Base-by-base conservation (phyloP, 2,329 filamentous ascomycete species). In the Cadophora gregata region DNA sequence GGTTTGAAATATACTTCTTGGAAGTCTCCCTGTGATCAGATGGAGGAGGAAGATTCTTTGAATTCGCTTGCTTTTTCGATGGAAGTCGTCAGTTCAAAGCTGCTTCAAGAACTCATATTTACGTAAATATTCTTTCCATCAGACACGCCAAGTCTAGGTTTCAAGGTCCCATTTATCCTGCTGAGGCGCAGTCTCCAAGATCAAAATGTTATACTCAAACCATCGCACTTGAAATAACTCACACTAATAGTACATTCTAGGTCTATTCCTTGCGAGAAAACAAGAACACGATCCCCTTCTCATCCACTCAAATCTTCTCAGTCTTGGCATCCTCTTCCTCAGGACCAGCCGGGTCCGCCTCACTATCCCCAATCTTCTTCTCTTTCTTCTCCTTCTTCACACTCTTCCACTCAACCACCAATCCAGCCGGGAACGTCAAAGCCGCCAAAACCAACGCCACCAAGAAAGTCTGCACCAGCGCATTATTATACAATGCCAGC, bases 401-500 rank as follows among this genome's bases (percentile, higher is more conserved):
- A 24, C 51, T 65, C 29, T 53, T 69, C 85, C 85, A 88, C 75
- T 87, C 81, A 50, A 88, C 80, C 25, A 80, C 78, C 10, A 81
- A 71, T 0, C 81, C 78, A 2, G 82, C 84, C 29, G 86, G 50
- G 25, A 86, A 79, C 8, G 80, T 82, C 12, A 85, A 47, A 2
- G 77, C 75, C 5, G 79, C 79, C 69, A 84, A 76, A 0, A 83
- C 85, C 6, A 84, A 78, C 14, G 80, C 79, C 14, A 86, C 85
- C 70, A 86, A 85, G 73, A 85, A 88, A 0, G 81, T 81, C 66
- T 82, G 76, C 7, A 80, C 81, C n/a, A 88, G 71, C 0, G 84
- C 81, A 12, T 75, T 66, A 71, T 87, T 88, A 76, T 88, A 88
- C 0, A 82, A 84, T 0, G 70, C 53, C 9, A 86, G 77, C 33